Conservation (phyloP, 176 grass and related monocot genomes). For the Aegilops speltoides region DNA sequence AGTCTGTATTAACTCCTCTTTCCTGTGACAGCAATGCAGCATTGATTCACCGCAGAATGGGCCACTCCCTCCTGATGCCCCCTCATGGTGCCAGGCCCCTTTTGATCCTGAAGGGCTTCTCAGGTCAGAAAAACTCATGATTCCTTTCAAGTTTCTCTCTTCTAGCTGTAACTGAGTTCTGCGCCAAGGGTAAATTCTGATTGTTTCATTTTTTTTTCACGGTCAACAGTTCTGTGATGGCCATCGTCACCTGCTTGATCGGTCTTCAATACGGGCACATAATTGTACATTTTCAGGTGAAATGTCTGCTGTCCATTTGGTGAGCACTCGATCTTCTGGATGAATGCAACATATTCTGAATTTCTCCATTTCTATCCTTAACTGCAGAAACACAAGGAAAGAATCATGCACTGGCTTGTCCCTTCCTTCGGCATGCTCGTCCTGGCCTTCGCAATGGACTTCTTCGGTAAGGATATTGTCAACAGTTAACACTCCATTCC, state of each 20-base stretch:
- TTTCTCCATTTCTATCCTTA: background rate
- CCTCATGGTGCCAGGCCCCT: constrained; percentile 94
- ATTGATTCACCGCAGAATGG: constrained; percentile 66
- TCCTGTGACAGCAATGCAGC: constrained; percentile 64
- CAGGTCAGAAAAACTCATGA: constrained; percentile 44
- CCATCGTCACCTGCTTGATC: constrained; percentile 84
- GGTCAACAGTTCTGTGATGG: constrained; percentile 79
- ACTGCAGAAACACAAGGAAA: constrained; percentile 75
- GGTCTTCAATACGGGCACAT: constrained; percentile 92
- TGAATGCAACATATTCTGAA: constrained; percentile 12
- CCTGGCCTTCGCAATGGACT: constrained; percentile 64
- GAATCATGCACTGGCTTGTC: constrained; percentile 70
- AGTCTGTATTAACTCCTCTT: background rate
- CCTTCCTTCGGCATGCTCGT: constrained; percentile 73
- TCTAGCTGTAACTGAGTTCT: background rate
- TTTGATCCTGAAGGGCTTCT: constrained; percentile 97
- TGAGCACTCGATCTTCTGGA: background rate
- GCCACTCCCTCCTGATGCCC: constrained; percentile 57
- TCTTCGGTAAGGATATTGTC: constrained; percentile 49
- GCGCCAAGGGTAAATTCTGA: constrained; percentile 9
- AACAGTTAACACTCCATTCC: background rate
- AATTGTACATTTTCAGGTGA: constrained; percentile 87
- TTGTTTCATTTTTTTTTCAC: constrained; percentile 12
- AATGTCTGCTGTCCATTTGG: background rate
- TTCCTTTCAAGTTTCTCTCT: background rate